phyloP scores from a whole-genome alignment of 2,329 filamentous ascomycete genomes.

The Microdochium nivale region DNA sequence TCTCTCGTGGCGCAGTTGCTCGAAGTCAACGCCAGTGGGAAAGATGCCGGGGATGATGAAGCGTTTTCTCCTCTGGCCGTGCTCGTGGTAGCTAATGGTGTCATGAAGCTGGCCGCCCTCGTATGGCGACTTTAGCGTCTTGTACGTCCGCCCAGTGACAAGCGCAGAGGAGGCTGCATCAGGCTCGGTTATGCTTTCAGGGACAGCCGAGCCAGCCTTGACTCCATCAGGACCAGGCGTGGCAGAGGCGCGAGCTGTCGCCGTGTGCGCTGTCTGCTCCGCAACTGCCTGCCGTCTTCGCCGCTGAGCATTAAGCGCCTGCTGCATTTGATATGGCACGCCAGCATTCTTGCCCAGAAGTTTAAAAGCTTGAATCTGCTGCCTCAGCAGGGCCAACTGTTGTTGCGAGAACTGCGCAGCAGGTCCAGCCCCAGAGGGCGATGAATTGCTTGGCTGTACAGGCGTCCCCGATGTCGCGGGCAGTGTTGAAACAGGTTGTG shows the following conservation, averaged over 20 bases:
- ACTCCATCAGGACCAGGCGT: slow-evolving; percentile 22
- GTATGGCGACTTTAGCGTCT: slow-evolving; percentile 69
- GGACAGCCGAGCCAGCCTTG: slow-evolving; percentile 22
- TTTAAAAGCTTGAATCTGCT: slow-evolving; percentile 89
- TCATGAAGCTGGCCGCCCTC: slow-evolving; percentile 41
- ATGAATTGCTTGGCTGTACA: slow-evolving; percentile 20
- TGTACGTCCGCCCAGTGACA: slow-evolving; percentile 48
- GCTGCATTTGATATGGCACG: slow-evolving; percentile 69
- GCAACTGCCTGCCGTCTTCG: slow-evolving; percentile 53
- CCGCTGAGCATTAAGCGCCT: slow-evolving; percentile 70
- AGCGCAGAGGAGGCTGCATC: slow-evolving; percentile 19
- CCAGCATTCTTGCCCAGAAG: slow-evolving; percentile 79
- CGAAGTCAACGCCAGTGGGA: slow-evolving; percentile 79
- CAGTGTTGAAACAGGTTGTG: slow-evolving; percentile 29
- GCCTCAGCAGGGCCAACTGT: slow-evolving; percentile 69
- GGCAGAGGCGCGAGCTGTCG: slow-evolving; percentile 31
- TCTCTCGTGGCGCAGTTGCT: slow-evolving; percentile 76
- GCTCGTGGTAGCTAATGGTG: slow-evolving; percentile 70
- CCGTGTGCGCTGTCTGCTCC: slow-evolving; percentile 34
- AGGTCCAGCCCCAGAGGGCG: slow-evolving; percentile 21
- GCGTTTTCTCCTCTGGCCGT: slow-evolving; percentile 66
- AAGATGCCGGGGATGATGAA: slow-evolving; percentile 80
- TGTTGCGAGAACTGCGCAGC: slow-evolving; percentile 60
- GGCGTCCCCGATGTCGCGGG: slow-evolving; percentile 22
- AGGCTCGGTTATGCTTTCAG: slow-evolving; percentile 21